phyloP scores from a whole-genome alignment of 225 moss, liverwort and hornwort species.

The Marchantia paleacea region DNA sequence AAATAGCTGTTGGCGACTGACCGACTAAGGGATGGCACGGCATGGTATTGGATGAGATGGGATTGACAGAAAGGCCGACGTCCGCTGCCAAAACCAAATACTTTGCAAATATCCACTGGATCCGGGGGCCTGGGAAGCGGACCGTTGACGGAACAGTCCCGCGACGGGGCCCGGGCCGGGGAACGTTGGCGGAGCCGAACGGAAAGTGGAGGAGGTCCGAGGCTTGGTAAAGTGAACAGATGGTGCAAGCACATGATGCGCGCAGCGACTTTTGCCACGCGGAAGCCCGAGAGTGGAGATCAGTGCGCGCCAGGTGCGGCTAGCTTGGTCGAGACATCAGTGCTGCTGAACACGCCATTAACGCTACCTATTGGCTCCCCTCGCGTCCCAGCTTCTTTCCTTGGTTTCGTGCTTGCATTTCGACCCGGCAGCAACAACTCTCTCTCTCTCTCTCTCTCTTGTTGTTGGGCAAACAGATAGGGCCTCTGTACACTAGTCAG shows the following conservation, averaged over 20 bases:
- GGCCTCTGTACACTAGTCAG: neutral
- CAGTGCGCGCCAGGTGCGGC: slow-evolving; percentile 35
- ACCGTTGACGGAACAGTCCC: slow-evolving; percentile 3
- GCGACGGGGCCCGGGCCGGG: neutral
- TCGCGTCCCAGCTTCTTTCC: neutral
- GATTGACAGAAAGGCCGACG: neutral
- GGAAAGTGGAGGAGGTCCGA: slow-evolving; percentile 8
- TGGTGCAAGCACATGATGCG: slow-evolving; percentile 13
- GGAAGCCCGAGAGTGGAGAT: slow-evolving; percentile 1
- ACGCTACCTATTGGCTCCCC: neutral
- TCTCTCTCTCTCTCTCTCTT: neutral
- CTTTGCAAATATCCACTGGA: neutral
- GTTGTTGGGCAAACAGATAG: neutral
- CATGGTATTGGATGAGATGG: neutral
- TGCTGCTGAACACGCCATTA: slow-evolving; percentile 23
- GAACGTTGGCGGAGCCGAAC: neutral
- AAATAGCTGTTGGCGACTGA: slow-evolving; percentile 9
- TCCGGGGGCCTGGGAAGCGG: neutral
- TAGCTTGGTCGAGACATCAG: slow-evolving; percentile 24
- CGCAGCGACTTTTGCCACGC: slow-evolving; percentile 5
- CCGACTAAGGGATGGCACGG: neutral
- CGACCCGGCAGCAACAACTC: neutral
- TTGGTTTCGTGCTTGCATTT: neutral
- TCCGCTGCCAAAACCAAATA: too few species aligned
- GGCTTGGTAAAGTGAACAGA: neutral